Evolutionary conservation across 129 eudicot genomes (phyloP), one percentile per base, ranked within the genome.

Genomic region (Helianthus tuberosus): DNA sequence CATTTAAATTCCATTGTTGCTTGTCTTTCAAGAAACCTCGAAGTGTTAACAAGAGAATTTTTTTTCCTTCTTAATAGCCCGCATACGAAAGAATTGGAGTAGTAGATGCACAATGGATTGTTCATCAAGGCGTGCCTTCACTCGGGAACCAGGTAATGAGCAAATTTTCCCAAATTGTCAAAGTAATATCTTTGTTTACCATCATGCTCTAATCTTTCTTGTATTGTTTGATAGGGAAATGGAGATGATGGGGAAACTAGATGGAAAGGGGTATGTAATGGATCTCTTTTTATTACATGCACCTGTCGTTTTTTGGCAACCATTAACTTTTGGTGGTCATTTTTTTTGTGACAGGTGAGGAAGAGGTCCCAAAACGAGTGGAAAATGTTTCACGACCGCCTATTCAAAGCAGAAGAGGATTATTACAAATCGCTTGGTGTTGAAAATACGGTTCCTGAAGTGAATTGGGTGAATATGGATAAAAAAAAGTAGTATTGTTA

Each of bases 101-200:
- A 9, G 97, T 93, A 15, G 97, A 93, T 86, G 91, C 97, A 68
- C 98, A 93, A 73, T 93, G 98, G 98, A 74, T 93, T 8, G 85
- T 85, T 75, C 98, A 93, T 83, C 93, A 88, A 73, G 74, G 86
- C 1, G 73, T 93, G 72, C 98, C 98, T 63, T 90, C 98, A 60
- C 86, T 93, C 7, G 96, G 96, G 54, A 84, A 81, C 77, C 96
- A 93, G 96, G 98, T 93, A 80, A 55, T 25, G 25, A 63, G 50
- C 71, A 66, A 50, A 58, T 17, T 64, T 63, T 55, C 63, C 77
- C 7, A 29, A 32, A 53, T 64, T 64, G 13, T 67, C n/a, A n/a
- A n/a, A n/a, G n/a, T n/a, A n/a, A n/a, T n/a, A 8, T 29, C 6
- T 53, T 53, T 53, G 6, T 13, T 51, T 32, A n/a, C 10, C n/a